Conservation (phyloP, 2,329 filamentous ascomycete genomes). For the Verticillium nonalfalfae region DNA sequence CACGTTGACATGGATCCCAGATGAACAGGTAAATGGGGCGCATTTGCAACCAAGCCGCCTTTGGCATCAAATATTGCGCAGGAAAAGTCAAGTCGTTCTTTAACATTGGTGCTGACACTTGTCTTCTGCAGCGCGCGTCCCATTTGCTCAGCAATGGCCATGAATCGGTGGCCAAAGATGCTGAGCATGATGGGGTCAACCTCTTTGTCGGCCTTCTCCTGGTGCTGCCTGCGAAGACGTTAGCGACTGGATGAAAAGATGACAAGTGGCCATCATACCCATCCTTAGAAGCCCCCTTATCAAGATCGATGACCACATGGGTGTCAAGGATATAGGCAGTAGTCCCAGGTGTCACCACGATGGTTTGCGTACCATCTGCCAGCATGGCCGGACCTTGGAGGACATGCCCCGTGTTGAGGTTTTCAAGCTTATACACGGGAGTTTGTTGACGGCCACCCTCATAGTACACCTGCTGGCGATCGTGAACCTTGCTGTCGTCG, state of each 20-base stretch:
- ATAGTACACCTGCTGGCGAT: slow-evolving; percentile 60
- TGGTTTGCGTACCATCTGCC: slow-evolving; percentile 84
- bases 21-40: slow-evolving; percentile 75
- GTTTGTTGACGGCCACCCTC: slow-evolving; percentile 73
- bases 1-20: slow-evolving; percentile 79
- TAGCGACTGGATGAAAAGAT: neutral
- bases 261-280: neutral
- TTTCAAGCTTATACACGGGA: slow-evolving; percentile 74
- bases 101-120: slow-evolving; percentile 74
- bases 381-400: slow-evolving; percentile 79
- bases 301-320: slow-evolving; percentile 82
- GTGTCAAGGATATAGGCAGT: slow-evolving; percentile 75
- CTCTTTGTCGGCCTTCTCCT: slow-evolving; percentile 20
- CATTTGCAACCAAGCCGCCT: slow-evolving; percentile 71
- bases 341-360: slow-evolving; percentile 76
- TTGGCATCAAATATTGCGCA: slow-evolving; percentile 73
- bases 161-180: slow-evolving; percentile 77
- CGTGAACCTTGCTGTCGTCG: slow-evolving; percentile 54
- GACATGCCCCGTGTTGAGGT: slow-evolving; percentile 65
- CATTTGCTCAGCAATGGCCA: slow-evolving; percentile 85
- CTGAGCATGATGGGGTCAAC: slow-evolving; percentile 68
- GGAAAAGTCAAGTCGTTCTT: slow-evolving; percentile 76
- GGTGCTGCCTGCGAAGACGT: neutral
- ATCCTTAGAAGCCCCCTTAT: slow-evolving; percentile 39
- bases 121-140: slow-evolving; percentile 74